phyloP scores from a whole-genome alignment of 345 rosid genomes.

The Leavenworthia alabamica region DNA sequence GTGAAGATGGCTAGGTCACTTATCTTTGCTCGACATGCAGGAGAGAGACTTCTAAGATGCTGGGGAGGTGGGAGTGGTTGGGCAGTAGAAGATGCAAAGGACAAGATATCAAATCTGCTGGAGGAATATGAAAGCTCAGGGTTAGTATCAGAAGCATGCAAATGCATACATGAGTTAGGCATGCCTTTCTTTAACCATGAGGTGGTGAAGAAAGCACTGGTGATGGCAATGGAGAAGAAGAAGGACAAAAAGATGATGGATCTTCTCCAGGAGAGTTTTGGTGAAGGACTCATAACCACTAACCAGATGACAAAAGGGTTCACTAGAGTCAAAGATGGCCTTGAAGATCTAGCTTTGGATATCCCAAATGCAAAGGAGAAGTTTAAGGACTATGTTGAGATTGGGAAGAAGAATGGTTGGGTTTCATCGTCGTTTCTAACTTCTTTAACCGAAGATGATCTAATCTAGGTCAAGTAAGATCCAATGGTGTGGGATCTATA shows the following conservation, averaged over 20 bases:
- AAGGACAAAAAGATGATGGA: slow-evolving; percentile 61
- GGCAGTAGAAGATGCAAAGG: slow-evolving; percentile 95
- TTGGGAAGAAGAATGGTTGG: slow-evolving; percentile 71
- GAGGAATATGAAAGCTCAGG: slow-evolving; percentile 82
- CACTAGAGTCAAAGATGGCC: slow-evolving; percentile 68
- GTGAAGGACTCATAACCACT: slow-evolving; percentile 70
- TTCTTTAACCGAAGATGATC: slow-evolving; percentile 7
- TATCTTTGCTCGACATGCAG: slow-evolving; percentile 81
- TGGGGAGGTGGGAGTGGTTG: slow-evolving; percentile 98
- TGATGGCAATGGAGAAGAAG: slow-evolving; percentile 97
- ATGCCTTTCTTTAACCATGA: slow-evolving; percentile 92
- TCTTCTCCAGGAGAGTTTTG: slow-evolving; percentile 61
- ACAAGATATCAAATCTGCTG: slow-evolving; percentile 69
- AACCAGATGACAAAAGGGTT: slow-evolving; percentile 87
- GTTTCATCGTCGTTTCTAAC: slow-evolving; percentile 45
- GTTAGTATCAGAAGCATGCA: slow-evolving; percentile 71
- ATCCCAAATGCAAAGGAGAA: slow-evolving; percentile 79
- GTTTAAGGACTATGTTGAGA: slow-evolving; percentile 47
- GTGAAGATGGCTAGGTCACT: slow-evolving; percentile 68
- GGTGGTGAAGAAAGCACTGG: slow-evolving; percentile 90
- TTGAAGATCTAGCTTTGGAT: slow-evolving; percentile 78
- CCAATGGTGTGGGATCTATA: not conserved
- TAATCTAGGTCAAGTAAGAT: not conserved
- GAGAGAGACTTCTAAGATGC: slow-evolving; percentile 84
- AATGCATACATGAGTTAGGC: slow-evolving; percentile 74